These are phyloP conservation scores for Cylindrotheca fusiformis DNA, from an alignment of 108 stramenopile genomes.

Conservation along the genomic window DNA sequence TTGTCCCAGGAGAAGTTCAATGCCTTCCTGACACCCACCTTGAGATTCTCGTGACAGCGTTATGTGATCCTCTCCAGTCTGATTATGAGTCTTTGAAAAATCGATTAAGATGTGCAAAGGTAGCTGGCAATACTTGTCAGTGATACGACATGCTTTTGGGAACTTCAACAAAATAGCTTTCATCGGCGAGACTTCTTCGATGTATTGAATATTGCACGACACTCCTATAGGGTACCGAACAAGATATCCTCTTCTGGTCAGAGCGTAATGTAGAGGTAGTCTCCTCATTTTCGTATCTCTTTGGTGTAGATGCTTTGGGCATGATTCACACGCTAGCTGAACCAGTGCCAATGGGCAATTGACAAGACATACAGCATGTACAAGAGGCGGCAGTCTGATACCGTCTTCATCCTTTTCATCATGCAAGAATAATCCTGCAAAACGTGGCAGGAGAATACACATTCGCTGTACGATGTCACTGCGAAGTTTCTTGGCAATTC, in stretches of 20 bases:
- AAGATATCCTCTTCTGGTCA: constrained; percentile 12
- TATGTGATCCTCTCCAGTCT: too few relatives aligned
- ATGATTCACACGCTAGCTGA: constrained; percentile 3
- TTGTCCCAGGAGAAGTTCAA: constrained; percentile 2
- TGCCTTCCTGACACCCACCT: constrained; percentile 4
- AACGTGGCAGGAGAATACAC: constrained; percentile 7
- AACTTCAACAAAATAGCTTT: constrained; percentile 3
- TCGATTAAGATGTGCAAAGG: constrained; percentile 31
- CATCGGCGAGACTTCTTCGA: constrained; percentile 14
- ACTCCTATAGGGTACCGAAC: constrained; percentile 12
- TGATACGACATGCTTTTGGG: constrained; percentile 10
- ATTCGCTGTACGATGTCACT: constrained; percentile 7
- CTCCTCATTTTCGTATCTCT: background rate
- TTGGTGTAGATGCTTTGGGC: background rate
- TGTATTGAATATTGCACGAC: constrained; percentile 5
- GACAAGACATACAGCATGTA: constrained; percentile 17
- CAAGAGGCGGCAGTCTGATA: background rate
- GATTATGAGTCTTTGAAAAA: constrained; percentile 5
- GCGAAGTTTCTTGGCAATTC: background rate
- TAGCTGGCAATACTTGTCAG: constrained; percentile 11
- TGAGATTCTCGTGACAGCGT: too few relatives aligned
- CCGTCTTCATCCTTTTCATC: constrained; percentile 10
- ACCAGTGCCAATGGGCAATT: constrained; percentile 20
- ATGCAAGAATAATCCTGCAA: background rate
- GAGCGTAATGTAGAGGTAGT: constrained; percentile 22